A percentile compares a stretch with the other conserved stretches of the same genome.
Conservation (phyloP, 2,329 filamentous ascomycete genomes). For the Xylogone sp. region DNA sequence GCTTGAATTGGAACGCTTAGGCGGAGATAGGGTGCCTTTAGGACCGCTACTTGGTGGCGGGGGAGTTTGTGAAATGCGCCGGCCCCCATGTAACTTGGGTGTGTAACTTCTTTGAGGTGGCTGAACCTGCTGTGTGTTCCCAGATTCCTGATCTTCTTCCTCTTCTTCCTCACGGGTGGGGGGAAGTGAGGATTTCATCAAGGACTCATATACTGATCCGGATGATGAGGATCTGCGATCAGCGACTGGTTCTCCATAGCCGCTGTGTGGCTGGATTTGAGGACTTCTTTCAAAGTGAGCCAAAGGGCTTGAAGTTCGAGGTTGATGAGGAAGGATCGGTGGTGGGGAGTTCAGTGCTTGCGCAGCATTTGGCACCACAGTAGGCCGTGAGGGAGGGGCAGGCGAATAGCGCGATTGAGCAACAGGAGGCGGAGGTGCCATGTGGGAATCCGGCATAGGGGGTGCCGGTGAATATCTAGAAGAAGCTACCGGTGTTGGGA, state of each 20-base stretch:
- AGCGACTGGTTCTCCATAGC: constrained; percentile 34
- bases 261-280: constrained; percentile 17
- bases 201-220: constrained; percentile 43
- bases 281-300: constrained; percentile 55
- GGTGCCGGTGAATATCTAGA: constrained; percentile 58
- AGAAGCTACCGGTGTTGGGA: constrained; percentile 31
- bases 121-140: constrained; percentile 15
- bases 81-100: constrained; percentile 27
- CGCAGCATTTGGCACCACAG: constrained; percentile 23
- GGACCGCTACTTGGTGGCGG: constrained; percentile 35
- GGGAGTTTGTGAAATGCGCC: constrained; percentile 41
- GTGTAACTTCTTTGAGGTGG: constrained; percentile 34
- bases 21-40: constrained; percentile 48
- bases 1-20: constrained; percentile 49
- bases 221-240: constrained; percentile 44
- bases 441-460: constrained; percentile 35
- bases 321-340: constrained; percentile 49
- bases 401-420: constrained; percentile 27
- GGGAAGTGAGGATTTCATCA: constrained; percentile 49
- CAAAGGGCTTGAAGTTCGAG: constrained; percentile 62
- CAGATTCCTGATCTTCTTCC: constrained; percentile 44
- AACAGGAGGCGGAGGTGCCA: constrained; percentile 24
- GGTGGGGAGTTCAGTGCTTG: constrained; percentile 29
- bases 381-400: constrained; percentile 36
- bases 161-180: constrained; percentile 61